Conservation (phyloP, 192 early-diverging fungal genomes). For the Lobulomyces angularis region DNA sequence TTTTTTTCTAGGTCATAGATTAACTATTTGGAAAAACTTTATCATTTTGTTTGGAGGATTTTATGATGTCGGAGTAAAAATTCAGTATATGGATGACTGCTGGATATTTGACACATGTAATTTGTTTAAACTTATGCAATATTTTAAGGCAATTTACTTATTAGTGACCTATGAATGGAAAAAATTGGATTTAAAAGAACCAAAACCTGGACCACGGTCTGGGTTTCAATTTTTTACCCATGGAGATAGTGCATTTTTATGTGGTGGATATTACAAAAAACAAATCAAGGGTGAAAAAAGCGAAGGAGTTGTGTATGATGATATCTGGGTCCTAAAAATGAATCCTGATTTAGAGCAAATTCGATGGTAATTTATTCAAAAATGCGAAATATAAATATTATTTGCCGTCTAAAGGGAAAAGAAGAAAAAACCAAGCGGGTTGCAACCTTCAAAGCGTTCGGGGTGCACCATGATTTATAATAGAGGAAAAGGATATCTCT, state of each 20-base stretch:
- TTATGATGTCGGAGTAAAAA: conserved; percentile 27
- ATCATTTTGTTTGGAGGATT: conserved; percentile 58
- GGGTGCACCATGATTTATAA: conserved; percentile 43
- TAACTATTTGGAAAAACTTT: conserved; percentile 10
- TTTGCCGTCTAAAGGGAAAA: too few relatives aligned
- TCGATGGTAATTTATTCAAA: conserved; percentile 53
- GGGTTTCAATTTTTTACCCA: conserved; percentile 49
- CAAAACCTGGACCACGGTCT: conserved; percentile 32
- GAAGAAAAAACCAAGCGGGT: conserved; percentile 25
- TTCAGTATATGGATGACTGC: conserved; percentile 45
- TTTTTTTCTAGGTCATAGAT: not conserved
- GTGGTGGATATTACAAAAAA: conserved; percentile 60
- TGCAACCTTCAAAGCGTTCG: conserved; percentile 17
- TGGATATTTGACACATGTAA: conserved; percentile 50
- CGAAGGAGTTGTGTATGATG: conserved; percentile 39
- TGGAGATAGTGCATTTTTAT: conserved; percentile 40
- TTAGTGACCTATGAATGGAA: conserved; percentile 28
- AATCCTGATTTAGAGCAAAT: conserved; percentile 36
- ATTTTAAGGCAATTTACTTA: not conserved
- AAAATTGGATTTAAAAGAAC: conserved; percentile 25
- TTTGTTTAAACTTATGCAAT: not conserved
- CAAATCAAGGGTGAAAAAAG: conserved; percentile 48
- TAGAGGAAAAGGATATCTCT: conserved; percentile 49
- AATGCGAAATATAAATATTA: too few relatives aligned
- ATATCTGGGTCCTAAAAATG: conserved; percentile 46